These are phyloP conservation scores for Lasiosphaeriaceae sp. DNA, from an alignment of 495 filamentous ascomycete species.

Conservation along the genomic window DNA sequence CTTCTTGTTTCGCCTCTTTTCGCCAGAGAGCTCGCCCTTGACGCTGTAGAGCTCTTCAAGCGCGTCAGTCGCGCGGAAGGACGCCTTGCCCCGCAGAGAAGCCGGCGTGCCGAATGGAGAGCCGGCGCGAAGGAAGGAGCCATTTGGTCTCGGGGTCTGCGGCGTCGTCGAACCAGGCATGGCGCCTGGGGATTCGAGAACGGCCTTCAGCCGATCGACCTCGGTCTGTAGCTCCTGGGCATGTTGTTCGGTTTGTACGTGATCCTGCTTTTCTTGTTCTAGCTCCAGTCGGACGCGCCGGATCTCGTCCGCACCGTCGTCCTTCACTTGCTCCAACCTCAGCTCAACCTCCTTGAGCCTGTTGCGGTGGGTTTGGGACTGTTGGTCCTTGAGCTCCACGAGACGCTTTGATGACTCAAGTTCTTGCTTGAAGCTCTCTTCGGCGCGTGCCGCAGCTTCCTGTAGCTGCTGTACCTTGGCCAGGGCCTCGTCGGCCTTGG, in stretches of 20 bases:
- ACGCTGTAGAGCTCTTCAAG: constrained; percentile 52
- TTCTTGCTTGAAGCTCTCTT: constrained; percentile 80
- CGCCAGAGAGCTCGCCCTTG: constrained; percentile 52
- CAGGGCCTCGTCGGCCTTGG: constrained; percentile 80
- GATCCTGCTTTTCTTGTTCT: constrained; percentile 73
- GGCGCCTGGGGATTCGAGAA: constrained; percentile 29
- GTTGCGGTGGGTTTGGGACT: constrained; percentile 72
- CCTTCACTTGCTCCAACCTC: constrained; percentile 69
- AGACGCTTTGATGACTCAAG: constrained; percentile 75
- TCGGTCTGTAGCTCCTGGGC: constrained; percentile 72
- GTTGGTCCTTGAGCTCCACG: constrained; percentile 78
- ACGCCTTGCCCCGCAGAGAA: constrained; percentile 43
- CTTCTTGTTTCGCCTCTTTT: constrained; percentile 66
- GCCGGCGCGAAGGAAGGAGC: constrained; percentile 40
- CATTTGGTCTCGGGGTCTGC: constrained; percentile 57
- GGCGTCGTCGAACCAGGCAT: constrained; percentile 41
- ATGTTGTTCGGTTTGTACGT: constrained; percentile 63
- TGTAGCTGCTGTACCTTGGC: constrained; percentile 76
- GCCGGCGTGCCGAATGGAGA: constrained; percentile 52
- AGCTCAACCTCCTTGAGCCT: constrained; percentile 79
- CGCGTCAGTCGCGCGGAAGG: constrained; percentile 45
- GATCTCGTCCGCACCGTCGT: constrained; percentile 77
- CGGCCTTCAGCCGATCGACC: constrained; percentile 57
- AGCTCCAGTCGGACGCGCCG: constrained; percentile 72
- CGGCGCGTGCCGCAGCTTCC: constrained; percentile 70